Conservation (phyloP, 1,139 yeast genomes). For the Geotrichum klebahnii region DNA sequence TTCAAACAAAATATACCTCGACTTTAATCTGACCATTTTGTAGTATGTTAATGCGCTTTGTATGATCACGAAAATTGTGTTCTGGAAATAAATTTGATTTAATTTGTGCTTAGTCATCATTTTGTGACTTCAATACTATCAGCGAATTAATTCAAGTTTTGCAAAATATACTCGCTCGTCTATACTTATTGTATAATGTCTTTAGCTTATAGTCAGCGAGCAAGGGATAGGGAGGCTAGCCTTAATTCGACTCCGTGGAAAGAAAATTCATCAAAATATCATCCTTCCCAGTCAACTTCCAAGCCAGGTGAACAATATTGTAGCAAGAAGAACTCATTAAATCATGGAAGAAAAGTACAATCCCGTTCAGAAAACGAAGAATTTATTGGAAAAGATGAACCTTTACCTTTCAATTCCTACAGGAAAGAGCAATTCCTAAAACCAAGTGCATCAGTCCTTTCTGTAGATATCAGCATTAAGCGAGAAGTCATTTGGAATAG, state of each 20-base stretch:
- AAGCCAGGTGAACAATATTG: background rate
- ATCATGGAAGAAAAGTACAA: background rate
- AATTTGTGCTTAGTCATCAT: background rate
- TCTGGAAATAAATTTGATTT: background rate
- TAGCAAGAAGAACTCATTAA: background rate
- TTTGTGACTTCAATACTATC: background rate
- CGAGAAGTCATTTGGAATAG: background rate
- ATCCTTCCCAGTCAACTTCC: background rate
- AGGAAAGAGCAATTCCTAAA: background rate
- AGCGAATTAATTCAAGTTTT: background rate
- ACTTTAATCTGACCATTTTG: slow-evolving; percentile 79
- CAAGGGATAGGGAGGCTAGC: background rate
- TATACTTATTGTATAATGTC: background rate
- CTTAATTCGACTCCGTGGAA: background rate
- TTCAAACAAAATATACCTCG: slow-evolving; percentile 78
- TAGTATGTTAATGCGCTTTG: background rate
- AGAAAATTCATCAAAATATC: background rate
- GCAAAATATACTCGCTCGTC: background rate
- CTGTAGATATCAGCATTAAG: background rate
- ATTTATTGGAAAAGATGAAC: too few species aligned
- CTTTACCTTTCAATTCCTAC: background rate
- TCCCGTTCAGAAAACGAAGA: background rate
- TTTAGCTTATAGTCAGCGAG: background rate
- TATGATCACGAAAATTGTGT: background rate
- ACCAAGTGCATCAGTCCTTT: background rate